These are phyloP conservation scores for Chaetoscypha palmicola DNA, from an alignment of 2,329 filamentous ascomycete species.

Conservation along the genomic window DNA sequence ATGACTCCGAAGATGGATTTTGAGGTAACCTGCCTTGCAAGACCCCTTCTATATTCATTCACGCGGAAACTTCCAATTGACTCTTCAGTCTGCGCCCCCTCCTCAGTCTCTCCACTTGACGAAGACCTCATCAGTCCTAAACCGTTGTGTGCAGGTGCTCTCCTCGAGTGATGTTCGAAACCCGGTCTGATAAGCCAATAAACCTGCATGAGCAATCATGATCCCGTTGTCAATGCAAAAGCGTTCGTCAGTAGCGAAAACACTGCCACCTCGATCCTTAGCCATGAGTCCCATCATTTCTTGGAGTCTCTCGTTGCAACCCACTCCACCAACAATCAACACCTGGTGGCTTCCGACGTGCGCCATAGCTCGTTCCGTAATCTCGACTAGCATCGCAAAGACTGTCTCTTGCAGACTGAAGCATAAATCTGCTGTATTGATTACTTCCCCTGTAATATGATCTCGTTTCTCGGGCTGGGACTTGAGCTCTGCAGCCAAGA, in stretches of 20 bases:
- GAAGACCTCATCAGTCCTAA: slow-evolving; percentile 74
- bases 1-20: slow-evolving; percentile 42
- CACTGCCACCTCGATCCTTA: slow-evolving; percentile 74
- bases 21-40: slow-evolving; percentile 11
- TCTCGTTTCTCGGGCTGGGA: slow-evolving; percentile 36
- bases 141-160: slow-evolving; percentile 77
- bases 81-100: no score
- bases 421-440: slow-evolving; percentile 81
- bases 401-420: slow-evolving; percentile 94
- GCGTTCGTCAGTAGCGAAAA: slow-evolving; percentile 91
- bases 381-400: slow-evolving; percentile 96
- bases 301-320: slow-evolving; percentile 89
- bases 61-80: no score
- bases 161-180: slow-evolving; percentile 71
- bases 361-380: slow-evolving; percentile 96
- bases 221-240: slow-evolving; percentile 99
- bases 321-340: slow-evolving; percentile 90
- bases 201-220: slow-evolving; percentile 96
- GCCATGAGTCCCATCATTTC: slow-evolving; percentile 99
- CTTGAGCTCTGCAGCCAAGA: slow-evolving; percentile 64
- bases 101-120: slow-evolving; percentile 65
- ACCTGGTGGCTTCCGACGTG: slow-evolving; percentile 90
- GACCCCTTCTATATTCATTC: no score
- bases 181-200: slow-evolving; percentile 77
- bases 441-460: slow-evolving; percentile 45